Evolutionary conservation across 768 basidiomycete genomes (phyloP).

Genomic region (Hortiboletus campestris): DNA sequence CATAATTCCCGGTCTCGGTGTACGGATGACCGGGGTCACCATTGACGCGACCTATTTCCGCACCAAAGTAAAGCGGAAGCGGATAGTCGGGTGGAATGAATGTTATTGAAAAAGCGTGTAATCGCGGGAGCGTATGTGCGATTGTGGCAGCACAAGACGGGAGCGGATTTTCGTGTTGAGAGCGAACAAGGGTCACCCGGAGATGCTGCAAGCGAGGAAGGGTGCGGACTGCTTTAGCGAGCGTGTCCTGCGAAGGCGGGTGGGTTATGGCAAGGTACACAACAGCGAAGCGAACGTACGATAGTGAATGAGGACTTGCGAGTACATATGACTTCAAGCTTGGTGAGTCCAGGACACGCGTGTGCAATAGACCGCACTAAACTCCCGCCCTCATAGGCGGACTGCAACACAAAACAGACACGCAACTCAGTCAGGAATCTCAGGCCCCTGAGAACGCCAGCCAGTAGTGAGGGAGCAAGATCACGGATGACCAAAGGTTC

Average conservation of each 20-base stretch:
- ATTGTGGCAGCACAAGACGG: constrained; percentile 58
- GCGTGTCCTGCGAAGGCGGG: constrained; percentile 29
- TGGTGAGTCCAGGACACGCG: constrained; percentile 61
- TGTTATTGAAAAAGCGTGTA: constrained; percentile 60
- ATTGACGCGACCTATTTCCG: constrained; percentile 38
- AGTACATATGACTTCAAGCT: constrained; percentile 64
- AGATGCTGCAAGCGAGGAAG: constrained; percentile 65
- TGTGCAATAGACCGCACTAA: constrained; percentile 64
- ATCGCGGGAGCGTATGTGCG: constrained; percentile 63
- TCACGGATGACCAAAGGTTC: constrained; percentile 70
- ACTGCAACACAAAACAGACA: constrained; percentile 67
- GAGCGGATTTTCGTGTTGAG: constrained; percentile 62
- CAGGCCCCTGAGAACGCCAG: constrained; percentile 56
- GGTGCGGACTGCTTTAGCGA: constrained; percentile 59
- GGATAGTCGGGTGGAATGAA: constrained; percentile 61
- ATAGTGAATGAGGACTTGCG: constrained; percentile 73
- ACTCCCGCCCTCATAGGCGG: constrained; percentile 71
- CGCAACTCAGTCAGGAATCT: constrained; percentile 56
- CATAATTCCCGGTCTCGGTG: constrained; percentile 50
- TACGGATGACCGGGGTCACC: constrained; percentile 27
- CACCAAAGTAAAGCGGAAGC: constrained; percentile 45
- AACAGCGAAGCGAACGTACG: constrained; percentile 36
- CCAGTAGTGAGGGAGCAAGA: constrained; percentile 59
- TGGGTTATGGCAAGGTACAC: neutral
- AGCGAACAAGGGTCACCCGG: constrained; percentile 62